Percentiles rank a stretch among this genome's conserved stretches.
Conservation (phyloP, 1,139 yeast genomes). For the Taphrina populina region DNA sequence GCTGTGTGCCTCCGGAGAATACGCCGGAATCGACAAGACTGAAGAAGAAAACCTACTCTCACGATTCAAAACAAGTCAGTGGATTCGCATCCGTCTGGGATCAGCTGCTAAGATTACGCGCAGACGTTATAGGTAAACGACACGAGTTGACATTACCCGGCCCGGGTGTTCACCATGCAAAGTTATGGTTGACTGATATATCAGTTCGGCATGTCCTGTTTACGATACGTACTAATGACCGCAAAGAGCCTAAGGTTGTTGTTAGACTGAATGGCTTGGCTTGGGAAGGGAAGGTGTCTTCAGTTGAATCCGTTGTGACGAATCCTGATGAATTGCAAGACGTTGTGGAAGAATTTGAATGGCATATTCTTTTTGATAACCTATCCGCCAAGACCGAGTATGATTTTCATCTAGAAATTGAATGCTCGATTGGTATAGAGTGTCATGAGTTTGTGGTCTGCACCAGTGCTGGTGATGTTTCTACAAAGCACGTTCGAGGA, state of each 20-base stretch:
- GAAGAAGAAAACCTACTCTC: slow-evolving; percentile 1
- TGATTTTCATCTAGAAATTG: slow-evolving; percentile 5
- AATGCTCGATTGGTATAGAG: not conserved
- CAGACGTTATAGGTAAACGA: slow-evolving; percentile 7
- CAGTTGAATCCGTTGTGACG: not conserved
- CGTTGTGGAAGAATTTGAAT: not conserved
- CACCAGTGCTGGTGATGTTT: slow-evolving; percentile 2
- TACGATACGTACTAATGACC: not conserved
- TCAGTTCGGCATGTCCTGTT: slow-evolving; percentile 14
- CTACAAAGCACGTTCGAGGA: not conserved
- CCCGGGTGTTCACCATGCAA: not conserved
- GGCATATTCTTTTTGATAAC: slow-evolving; percentile 17
- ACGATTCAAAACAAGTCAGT: not conserved
- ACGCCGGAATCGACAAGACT: not conserved
- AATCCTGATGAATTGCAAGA: not conserved
- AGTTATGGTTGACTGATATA: slow-evolving; percentile 20
- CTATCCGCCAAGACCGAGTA: slow-evolving; percentile 29
- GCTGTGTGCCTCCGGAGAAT: not conserved
- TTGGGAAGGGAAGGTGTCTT: slow-evolving; percentile 19
- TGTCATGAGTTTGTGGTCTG: slow-evolving; percentile 15
- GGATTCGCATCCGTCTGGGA: slow-evolving; percentile 16
- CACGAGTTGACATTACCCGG: slow-evolving; percentile 1
- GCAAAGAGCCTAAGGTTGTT: slow-evolving; percentile 1
- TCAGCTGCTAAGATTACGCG: slow-evolving; percentile 8
- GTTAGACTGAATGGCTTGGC: slow-evolving; percentile 22